These are phyloP conservation scores for Amorphotheca resinae DNA, from an alignment of 495 filamentous ascomycete species.

Conservation along the genomic window DNA sequence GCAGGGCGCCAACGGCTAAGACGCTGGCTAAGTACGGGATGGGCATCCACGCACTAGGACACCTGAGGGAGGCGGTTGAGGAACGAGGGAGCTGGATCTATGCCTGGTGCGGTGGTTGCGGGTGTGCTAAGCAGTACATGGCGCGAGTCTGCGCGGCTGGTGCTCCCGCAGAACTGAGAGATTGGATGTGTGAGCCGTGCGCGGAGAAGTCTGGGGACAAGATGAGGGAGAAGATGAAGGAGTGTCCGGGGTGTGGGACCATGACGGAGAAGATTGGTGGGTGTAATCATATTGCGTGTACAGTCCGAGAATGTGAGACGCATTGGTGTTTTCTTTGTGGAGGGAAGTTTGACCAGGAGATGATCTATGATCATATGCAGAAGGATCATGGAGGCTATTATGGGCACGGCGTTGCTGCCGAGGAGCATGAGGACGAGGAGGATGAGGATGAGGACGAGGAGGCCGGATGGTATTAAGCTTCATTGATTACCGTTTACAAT, in stretches of 20 bases:
- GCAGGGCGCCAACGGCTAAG: constrained; percentile 24
- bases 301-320: constrained; percentile 14
- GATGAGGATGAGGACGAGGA: not conserved
- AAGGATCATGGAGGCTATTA: constrained; percentile 18
- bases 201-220: not conserved
- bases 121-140: constrained; percentile 23
- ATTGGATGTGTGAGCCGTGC: constrained; percentile 25
- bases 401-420: not conserved
- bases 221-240: constrained; percentile 5
- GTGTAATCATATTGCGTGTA: constrained; percentile 28
- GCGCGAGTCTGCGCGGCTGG: constrained; percentile 26
- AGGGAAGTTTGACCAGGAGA: not conserved
- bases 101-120: constrained; percentile 29
- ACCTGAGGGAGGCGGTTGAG: constrained; percentile 20
- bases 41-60: constrained; percentile 22
- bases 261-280: constrained; percentile 24
- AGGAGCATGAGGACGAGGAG: not conserved
- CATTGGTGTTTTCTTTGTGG: constrained; percentile 30
- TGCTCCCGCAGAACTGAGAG: constrained; percentile 16
- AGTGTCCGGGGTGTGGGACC: constrained; percentile 25
- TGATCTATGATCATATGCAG: constrained; percentile 26
- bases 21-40: constrained; percentile 21
- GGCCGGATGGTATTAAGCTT: too few relatives aligned
- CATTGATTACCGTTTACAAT: too few relatives aligned
- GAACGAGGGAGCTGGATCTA: constrained; percentile 29